Evolutionary conservation across 805 yeast genomes (phyloP), one percentile per base, ranked within the genome.

Genomic region (Wickerhamiella bombiphila): DNA sequence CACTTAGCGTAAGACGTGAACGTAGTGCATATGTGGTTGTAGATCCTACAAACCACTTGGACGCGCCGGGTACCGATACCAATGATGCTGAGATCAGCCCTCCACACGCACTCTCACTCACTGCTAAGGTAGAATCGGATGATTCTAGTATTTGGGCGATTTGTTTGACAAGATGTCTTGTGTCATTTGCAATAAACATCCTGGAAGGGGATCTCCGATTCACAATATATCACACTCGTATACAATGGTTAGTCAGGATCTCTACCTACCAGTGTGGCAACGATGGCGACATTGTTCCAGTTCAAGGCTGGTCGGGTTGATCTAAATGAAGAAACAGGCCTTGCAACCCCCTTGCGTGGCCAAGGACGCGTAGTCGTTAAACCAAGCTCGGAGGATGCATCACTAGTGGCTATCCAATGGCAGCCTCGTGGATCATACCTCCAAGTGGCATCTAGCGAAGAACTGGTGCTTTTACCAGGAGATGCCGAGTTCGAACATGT

Each of bases 11-110:
- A 46, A 82, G 63, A 32, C 93, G 64, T 19, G 85, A 81, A 43
- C 72, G 72, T 46, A 83, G 61, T 42, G 88, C 76, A 55, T 82
- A 82, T 2, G 83, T 77, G 38, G 82, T 59, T 11, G 86, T 75
- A 0, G 93, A 86, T 15, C 94, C 94, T 41, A 80, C 79, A 49
- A 77, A 82, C 58, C 79, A 83, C 42, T 66, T 60, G 7, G 91
- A 77, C 0, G 94, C 94, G 3, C 94, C 94, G 0, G 93, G 86
- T 3, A 80, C 73, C 1, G 88, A 70, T 4, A 83, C 83, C 16
- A 82, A 55, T 50, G 80, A 81, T 1, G 93, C 80, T 3, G 91
- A 76, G 5, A 82, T 60, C 13, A 82, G 64, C 0, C 94, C 94
- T 6, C 94, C 94, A 55, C 94, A 82, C 0, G 94, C 93, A 49